Base-by-base conservation (phyloP, 2,329 filamentous ascomycete species). In the Penicillium verrucosum region DNA sequence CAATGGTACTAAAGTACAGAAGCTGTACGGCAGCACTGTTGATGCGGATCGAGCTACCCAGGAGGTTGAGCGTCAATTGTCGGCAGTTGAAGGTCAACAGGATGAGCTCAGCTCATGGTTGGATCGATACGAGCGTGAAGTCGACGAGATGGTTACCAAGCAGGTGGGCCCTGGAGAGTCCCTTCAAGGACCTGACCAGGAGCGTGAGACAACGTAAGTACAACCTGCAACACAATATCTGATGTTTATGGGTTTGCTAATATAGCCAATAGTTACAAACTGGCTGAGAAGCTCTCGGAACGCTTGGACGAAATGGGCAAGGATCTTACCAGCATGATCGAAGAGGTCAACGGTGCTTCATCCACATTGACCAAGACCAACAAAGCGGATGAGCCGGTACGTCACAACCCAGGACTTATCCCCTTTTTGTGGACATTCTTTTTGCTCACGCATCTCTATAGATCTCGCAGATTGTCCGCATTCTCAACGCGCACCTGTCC, bases 331-430 rank as follows among this genome's bases (percentile, higher is more conserved):
- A 93, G 91, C 77, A 97, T 99, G 92, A 96, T 99, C 66, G 92
- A 96, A 71, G 94, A 97, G 76, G 96, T 99, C 72, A 99, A 99
- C 72, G 86, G 88, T 65, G 93, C 95, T 60, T 94, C 90, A n/a
- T 84, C 89, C 53, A 91, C 87, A 25, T 79, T 99, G 63, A 93
- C 86, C 81, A 96, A 95, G 82, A 91, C 89, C 57, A 88, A 84
- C 75, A 95, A 95, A 76, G 85, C 90, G 29, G 90, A 94, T 73
- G 90, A 94, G 76, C 90, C 90, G 64, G 90, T 94, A 82, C 77
- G 87, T 82, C 21, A n/a, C 25, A 11, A 34, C 29, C 21, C 16
- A 34, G 14, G 25, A 36, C 18, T 9, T 6, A 10, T 16, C 12
- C 67, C 71, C 57, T 62, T 67, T 44, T 40, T 27, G 8, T 29